These are phyloP conservation scores for Picea abies DNA, from an alignment of 83 land plant species.

Conservation along the genomic window DNA sequence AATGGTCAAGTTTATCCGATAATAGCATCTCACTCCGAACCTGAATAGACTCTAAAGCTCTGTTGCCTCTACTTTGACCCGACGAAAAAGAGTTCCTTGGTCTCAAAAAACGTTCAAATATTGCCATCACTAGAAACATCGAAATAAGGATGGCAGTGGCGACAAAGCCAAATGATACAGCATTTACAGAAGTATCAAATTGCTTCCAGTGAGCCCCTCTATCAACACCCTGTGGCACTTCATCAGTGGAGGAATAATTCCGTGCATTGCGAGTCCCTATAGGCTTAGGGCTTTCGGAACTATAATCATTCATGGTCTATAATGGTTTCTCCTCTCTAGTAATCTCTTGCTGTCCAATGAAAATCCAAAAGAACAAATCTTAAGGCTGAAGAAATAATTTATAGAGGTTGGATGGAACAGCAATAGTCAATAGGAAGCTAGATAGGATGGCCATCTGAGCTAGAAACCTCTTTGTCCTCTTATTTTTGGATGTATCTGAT, in stretches of 20 bases:
- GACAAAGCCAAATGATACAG: conserved; percentile 78
- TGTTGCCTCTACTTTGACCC: conserved; percentile 12
- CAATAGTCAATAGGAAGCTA: neutral
- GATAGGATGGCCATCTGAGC: neutral
- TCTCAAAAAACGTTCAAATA: conserved; percentile 68
- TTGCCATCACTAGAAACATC: conserved; percentile 80
- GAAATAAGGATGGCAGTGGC: conserved; percentile 81
- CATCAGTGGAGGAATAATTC: conserved; percentile 31
- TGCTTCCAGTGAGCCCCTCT: conserved; percentile 39
- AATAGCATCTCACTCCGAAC: conserved; percentile 16
- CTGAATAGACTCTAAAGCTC: conserved; percentile 18
- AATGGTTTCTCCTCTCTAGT: neutral
- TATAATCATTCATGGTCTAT: conserved; percentile 37
- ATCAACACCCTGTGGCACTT: conserved; percentile 23
- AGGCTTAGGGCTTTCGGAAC: conserved; percentile 44
- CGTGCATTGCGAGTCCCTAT: neutral
- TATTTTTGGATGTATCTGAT: neutral
- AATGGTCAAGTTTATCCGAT: conserved; percentile 28
- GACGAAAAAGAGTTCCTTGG: conserved; percentile 36
- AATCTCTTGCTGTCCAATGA: neutral
- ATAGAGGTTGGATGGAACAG: neutral
- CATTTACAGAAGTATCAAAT: conserved; percentile 59
- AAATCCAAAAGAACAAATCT: neutral
- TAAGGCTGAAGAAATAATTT: neutral
- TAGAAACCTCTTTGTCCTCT: neutral